Conservation (phyloP, 768 basidiomycete species). For the Podaxis pistillaris region DNA sequence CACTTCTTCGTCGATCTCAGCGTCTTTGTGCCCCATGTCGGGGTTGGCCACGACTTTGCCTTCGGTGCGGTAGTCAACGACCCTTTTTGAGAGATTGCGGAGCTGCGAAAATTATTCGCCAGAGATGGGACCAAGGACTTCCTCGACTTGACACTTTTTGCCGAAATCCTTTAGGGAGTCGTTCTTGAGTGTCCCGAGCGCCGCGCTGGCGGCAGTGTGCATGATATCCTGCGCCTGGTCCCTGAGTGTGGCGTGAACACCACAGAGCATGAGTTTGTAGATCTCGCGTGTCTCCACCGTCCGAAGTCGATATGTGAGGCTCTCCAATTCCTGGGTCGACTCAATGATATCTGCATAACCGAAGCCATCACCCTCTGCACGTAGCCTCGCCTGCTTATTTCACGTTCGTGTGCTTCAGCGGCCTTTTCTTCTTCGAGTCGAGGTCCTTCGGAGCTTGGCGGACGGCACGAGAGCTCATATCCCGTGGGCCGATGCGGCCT, state of each 20-base stretch:
- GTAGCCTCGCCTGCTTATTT: constrained; percentile 61
- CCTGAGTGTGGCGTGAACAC: constrained; percentile 80
- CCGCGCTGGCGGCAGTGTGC: constrained; percentile 87
- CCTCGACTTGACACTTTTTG: constrained; percentile 93
- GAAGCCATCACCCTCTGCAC: constrained; percentile 59
- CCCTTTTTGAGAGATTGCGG: too few relatives aligned
- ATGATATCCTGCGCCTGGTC: constrained; percentile 97
- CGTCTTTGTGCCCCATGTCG: too few relatives aligned
- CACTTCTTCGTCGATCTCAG: too few relatives aligned
- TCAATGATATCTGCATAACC: constrained; percentile 88
- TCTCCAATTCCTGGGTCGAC: constrained; percentile 91
- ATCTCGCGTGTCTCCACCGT: constrained; percentile 94
- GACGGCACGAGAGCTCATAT: constrained; percentile 90
- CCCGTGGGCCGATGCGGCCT: constrained; percentile 82
- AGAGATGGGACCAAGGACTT: constrained; percentile 62
- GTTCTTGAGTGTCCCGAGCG: constrained; percentile 85
- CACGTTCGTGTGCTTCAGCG: constrained; percentile 51
- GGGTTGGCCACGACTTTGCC: too few relatives aligned
- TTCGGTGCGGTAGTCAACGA: too few relatives aligned
- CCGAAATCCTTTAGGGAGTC: constrained; percentile 93
- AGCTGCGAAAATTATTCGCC: constrained; percentile 78
- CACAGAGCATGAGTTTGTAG: constrained; percentile 85
- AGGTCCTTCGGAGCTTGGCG: constrained; percentile 83
- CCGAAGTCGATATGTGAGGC: constrained; percentile 87
- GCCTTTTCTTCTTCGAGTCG: constrained; percentile 94